Base-by-base conservation (phyloP, 768 basidiomycete genomes). In the Mycena galericulata region DNA sequence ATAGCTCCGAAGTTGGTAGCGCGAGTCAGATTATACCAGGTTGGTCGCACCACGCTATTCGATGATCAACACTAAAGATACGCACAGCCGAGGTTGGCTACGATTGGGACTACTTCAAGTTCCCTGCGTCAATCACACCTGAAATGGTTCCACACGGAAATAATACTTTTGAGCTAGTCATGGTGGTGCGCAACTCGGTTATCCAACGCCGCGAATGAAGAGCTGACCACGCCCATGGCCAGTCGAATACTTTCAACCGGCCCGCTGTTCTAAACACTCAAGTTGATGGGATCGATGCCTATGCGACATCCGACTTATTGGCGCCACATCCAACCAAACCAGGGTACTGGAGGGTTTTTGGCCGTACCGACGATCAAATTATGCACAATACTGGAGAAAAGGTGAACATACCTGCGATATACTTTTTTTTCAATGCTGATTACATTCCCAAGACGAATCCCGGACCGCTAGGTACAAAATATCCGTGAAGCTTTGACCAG, bases 301-400 rank as follows among this genome's bases (percentile, higher is more conserved):
- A 84, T 51, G 77, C 83, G 2, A 85, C 85, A 1, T 73, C 77
- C 0, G 87, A 87, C 71, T 47, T 87, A 2, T 75, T 88, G 18
- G 64, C 78, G 1, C 79, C 81, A 29, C 87, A 88, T 70, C 84
- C 87, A 0, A 80, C 79, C 0, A 81, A 79, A 30, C 65, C 80
- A 7, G 76, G 81, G 1, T 41, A 79, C 15, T 88, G 77, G 79
- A 80, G 71, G 57, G 72, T 87, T 45, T 72, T 69, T 40, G 84
- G 83, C 10, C 70, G 83, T 11, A 69, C 67, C 4, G 83, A 85
- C 62, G 83, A 84, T 61, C 84, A 84, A 67, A 81, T 68, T 18
- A 68, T 68, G 49, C 67, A 63, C 50, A 68, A 38, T 36, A 63
- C 41, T 53, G 43, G 67, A 8, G 67, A 68, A 49, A 68, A 68